These are phyloP conservation scores for Vitis rupestris DNA, from an alignment of 164 flowering plant species.

Conservation along the genomic window DNA sequence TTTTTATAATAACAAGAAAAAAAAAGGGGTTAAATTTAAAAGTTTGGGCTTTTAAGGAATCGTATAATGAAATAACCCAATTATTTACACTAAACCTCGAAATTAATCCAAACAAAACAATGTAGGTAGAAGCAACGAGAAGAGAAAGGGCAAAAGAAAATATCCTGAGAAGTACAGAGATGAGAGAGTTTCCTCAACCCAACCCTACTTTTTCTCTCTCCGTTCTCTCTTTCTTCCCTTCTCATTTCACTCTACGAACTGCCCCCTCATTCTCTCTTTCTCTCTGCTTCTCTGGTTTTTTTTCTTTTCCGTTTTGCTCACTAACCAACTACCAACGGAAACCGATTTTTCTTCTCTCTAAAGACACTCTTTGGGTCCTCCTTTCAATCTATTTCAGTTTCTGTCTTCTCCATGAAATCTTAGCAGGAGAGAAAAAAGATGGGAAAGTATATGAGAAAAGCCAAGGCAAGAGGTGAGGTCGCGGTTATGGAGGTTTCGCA, in stretches of 20 bases:
- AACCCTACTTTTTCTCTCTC: conserved; percentile 13
- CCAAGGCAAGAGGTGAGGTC: conserved; percentile 29
- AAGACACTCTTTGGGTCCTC: background rate
- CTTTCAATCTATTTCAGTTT: background rate
- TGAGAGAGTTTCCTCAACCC: conserved; percentile 1
- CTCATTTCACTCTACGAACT: background rate
- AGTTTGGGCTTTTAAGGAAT: too few species aligned
- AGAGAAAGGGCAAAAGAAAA: too few species aligned
- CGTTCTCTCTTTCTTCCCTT: conserved; percentile 6
- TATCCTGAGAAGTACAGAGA: too few species aligned
- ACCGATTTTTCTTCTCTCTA: background rate
- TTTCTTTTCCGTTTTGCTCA: background rate
- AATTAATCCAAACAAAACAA: too few species aligned
- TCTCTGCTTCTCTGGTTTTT: background rate
- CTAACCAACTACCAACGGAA: conserved; percentile 8
- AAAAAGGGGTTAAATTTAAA: too few species aligned
- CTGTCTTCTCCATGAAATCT: conserved; percentile 13
- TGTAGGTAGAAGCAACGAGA: too few species aligned
- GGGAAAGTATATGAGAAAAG: conserved; percentile 55
- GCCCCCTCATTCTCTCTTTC: conserved; percentile 1
- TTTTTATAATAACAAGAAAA: too few species aligned
- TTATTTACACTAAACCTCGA: too few species aligned
- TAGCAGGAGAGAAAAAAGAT: conserved; percentile 10
- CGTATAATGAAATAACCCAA: too few species aligned
- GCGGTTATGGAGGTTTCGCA: conserved; percentile 32